Percentiles rank a stretch among this genome's conserved stretches.
Conservation (phyloP, 2,329 filamentous ascomycete species). For the Blastomyces silverae region DNA sequence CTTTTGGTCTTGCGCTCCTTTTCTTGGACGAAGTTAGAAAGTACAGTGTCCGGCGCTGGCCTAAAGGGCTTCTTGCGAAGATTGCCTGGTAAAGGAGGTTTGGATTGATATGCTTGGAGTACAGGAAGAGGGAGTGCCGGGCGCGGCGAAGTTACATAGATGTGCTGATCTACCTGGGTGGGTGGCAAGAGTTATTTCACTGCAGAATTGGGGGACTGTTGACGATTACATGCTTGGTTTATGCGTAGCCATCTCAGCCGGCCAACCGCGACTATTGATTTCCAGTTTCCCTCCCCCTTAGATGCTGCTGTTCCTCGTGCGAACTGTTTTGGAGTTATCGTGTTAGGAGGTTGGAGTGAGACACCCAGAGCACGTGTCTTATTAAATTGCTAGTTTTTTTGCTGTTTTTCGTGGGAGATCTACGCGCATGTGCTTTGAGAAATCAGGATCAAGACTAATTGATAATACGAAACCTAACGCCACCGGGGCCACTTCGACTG, state of each 20-base stretch:
- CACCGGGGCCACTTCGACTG: too few species aligned
- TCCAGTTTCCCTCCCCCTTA: neutral
- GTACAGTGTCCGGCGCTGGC: slow-evolving; percentile 54
- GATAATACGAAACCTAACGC: too few species aligned
- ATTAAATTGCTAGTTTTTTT: too few species aligned
- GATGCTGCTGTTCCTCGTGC: too few species aligned
- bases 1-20: slow-evolving; percentile 60
- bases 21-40: slow-evolving; percentile 62
- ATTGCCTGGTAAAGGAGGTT: slow-evolving; percentile 53
- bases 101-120: neutral
- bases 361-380: too few species aligned
- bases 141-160: too few species aligned
- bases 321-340: too few species aligned
- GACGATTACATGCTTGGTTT: neutral
- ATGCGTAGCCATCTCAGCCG: neutral
- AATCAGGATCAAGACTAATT: too few species aligned
- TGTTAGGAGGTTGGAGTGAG: too few species aligned
- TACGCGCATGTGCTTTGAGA: too few species aligned
- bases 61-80: slow-evolving; percentile 51
- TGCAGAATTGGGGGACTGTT: neutral
- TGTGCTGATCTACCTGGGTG: neutral
- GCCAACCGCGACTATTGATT: neutral
- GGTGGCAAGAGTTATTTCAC: neutral
- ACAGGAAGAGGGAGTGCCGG: neutral
- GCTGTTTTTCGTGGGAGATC: too few species aligned